Evolutionary conservation across 371 early-diverging fungal species (phyloP).

Genomic region (Apophysomyces ossiformis): DNA sequence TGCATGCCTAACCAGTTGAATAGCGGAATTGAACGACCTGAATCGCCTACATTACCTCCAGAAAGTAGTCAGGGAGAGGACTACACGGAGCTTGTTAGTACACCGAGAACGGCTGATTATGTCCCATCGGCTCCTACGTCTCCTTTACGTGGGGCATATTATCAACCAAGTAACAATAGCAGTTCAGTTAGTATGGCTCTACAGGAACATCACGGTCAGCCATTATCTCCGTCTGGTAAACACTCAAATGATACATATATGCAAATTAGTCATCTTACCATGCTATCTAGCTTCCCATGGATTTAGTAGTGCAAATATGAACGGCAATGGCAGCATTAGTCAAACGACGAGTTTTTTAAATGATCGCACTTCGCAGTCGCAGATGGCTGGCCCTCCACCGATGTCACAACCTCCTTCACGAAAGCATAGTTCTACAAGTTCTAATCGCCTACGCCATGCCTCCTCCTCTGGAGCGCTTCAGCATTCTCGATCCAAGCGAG

Average conservation of each 20-base stretch:
- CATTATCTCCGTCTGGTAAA: constrained; percentile 16
- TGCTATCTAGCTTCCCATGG: background rate
- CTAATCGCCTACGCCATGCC: background rate
- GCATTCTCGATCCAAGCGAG: background rate
- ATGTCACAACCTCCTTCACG: background rate
- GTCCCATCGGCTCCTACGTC: background rate
- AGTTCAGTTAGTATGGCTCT: constrained; percentile 5
- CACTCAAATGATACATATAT: background rate
- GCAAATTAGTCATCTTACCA: background rate
- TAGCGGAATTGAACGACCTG: constrained; percentile 14
- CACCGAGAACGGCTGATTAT: background rate
- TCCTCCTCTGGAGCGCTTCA: background rate
- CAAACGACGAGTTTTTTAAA: background rate
- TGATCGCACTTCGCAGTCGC: background rate
- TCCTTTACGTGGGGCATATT: constrained; percentile 2
- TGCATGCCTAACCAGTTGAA: background rate
- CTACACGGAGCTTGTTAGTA: constrained; percentile 1
- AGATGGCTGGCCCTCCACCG: background rate
- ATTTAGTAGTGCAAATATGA: background rate
- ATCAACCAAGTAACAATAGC: constrained; percentile 7
- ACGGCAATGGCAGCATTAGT: background rate
- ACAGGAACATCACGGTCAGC: background rate
- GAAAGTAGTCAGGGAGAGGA: constrained; percentile 22
- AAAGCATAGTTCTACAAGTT: background rate
- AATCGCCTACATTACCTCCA: constrained; percentile 25